Conservation (phyloP, 1,284 basidiomycete genomes). For the Ceratobasidium sp. region DNA sequence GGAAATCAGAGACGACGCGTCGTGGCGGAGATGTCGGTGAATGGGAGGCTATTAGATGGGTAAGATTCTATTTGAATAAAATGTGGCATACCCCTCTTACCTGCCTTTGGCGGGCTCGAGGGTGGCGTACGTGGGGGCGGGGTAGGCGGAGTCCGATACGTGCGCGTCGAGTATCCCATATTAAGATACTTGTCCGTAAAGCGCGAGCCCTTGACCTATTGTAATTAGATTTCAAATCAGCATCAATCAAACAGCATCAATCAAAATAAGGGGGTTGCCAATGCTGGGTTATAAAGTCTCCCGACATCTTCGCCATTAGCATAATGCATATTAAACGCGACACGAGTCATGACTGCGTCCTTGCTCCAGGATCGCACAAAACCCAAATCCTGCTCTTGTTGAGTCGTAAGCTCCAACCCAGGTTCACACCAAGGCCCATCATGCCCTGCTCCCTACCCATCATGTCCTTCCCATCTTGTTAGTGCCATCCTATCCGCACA, state of each 20-base stretch:
- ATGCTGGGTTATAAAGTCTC: not conserved
- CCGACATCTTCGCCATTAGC: not conserved
- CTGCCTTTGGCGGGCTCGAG: slow-evolving; percentile 60
- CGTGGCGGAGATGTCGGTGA: slow-evolving; percentile 72
- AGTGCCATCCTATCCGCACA: not conserved
- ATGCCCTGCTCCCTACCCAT: not conserved
- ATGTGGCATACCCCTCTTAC: slow-evolving; percentile 35
- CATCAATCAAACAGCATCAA: not conserved
- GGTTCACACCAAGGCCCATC: not conserved
- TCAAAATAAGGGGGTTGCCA: not conserved
- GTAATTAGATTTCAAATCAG: not conserved
- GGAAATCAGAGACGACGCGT: slow-evolving; percentile 88
- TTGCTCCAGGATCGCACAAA: not conserved
- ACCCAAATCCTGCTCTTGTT: not conserved
- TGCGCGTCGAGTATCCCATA: slow-evolving; percentile 70
- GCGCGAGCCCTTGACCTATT: slow-evolving; percentile 86
- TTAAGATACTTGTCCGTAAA: slow-evolving; percentile 95
- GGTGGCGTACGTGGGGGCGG: slow-evolving; percentile 65
- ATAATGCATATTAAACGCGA: no score
- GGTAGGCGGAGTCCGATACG: slow-evolving; percentile 57
- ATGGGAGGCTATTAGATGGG: slow-evolving; percentile 51
- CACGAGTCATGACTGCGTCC: no score
- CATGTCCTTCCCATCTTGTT: not conserved
- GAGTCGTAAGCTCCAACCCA: not conserved
- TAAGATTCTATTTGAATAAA: not conserved